Evolutionary conservation across 139 green algal species (phyloP), one percentile per base, ranked within the genome.

Genomic region (Ostreobium quekettii): DNA sequence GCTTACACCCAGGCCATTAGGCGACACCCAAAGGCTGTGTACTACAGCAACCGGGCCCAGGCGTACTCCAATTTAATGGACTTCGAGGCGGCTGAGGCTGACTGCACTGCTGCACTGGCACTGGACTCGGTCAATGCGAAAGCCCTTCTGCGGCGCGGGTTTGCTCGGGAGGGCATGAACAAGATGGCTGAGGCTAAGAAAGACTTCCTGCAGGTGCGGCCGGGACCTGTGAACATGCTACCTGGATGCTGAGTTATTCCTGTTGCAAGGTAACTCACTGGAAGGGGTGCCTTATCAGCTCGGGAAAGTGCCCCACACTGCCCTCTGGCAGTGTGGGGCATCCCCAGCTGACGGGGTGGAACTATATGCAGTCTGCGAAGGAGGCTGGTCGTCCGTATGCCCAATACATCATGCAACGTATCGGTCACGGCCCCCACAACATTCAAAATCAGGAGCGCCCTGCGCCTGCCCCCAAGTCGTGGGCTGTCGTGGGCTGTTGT

Each of bases 61-160:
- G 58, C 68, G 5, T 61, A 58, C 53, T 48, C 71, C 28, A 73
- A 57, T 5, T 49, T 74, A 15, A 1, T 26, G 4, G 28, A 64
- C 1, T 69, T 38, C 37, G 26, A 47, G 1, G 1, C 31, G 26
- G 68, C 68, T 0, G 6, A 53, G 4, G 37, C 36, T 15, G 56
- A 74, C 39, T 64, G 48, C n/a, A 29, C 5, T 1, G 29, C 31
- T 19, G 68, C 49, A 1, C 36, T 74, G 24, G 1, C 1, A 1
- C 38, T 46, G 48, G 58, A 74, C 28, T 28, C 36, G 24, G n/a
- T 26, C 36, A 74, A 74, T 26, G 68, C 58, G 2, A 74, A 74
- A 47, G 68, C 68, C 22, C 42, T 69, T 32, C 29, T 74, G n/a
- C 56, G 68, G 2, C 29, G 32, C 29, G 68, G 37, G 1, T 19